These are phyloP conservation scores for Pythium coloratum DNA, from an alignment of 352 stramenopile genomes.

Conservation along the genomic window DNA sequence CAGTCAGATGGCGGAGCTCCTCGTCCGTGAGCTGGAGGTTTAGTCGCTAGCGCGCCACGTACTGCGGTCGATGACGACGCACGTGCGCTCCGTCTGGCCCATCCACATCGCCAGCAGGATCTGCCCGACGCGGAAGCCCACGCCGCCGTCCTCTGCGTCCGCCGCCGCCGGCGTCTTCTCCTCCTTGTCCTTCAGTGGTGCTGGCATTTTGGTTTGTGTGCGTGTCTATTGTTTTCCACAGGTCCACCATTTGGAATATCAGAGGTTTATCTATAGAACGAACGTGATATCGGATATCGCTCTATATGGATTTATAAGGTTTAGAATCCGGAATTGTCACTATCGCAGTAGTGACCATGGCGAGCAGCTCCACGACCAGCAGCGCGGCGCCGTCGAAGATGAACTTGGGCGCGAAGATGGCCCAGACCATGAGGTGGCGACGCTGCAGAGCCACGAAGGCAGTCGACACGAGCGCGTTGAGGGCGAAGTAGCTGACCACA, in stretches of 20 bases:
- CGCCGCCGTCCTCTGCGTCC: conserved; percentile 21
- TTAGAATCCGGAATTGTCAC: background rate
- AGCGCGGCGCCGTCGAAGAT: conserved; percentile 79
- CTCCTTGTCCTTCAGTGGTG: conserved; percentile 19
- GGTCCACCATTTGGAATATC: conserved; percentile 7
- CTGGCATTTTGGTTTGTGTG: conserved; percentile 9
- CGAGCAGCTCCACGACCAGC: conserved; percentile 46
- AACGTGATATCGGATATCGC: background rate
- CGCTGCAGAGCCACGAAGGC: conserved; percentile 83
- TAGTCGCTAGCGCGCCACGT: conserved; percentile 13
- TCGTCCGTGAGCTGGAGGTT: background rate
- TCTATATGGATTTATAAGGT: conserved; percentile 15
- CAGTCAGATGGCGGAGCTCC: background rate
- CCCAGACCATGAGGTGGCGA: conserved; percentile 92
- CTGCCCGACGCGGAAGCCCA: conserved; percentile 53
- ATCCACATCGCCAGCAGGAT: conserved; percentile 75
- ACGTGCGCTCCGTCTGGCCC: conserved; percentile 76
- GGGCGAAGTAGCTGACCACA: conserved; percentile 48
- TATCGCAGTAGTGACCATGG: conserved; percentile 1
- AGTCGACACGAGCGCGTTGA: conserved; percentile 72
- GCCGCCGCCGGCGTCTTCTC: conserved; percentile 18
- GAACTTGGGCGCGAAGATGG: conserved; percentile 92
- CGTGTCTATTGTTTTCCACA: background rate
- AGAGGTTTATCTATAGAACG: background rate
- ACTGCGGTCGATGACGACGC: conserved; percentile 81